Conservation (phyloP, 352 stramenopile genomes). For the Phytophthora capsici region DNA sequence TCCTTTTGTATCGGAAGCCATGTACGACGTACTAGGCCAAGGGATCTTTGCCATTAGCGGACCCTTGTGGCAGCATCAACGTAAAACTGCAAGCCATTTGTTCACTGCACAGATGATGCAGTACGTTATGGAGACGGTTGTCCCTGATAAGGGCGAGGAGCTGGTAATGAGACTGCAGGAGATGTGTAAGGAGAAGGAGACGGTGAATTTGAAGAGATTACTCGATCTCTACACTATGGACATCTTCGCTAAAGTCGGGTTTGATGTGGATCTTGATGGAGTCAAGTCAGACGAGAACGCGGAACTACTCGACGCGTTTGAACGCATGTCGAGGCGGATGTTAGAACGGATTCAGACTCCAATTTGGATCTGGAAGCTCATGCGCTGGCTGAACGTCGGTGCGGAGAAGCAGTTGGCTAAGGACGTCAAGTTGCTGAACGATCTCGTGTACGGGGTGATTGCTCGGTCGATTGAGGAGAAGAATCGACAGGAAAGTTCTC, state of each 20-base stretch:
- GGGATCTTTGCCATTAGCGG: conserved; percentile 84
- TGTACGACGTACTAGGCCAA: conserved; percentile 75
- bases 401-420: conserved; percentile 43
- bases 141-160: conserved; percentile 46
- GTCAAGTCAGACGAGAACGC: conserved; percentile 46
- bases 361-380: conserved; percentile 46
- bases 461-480: conserved; percentile 39
- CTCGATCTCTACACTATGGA: conserved; percentile 72
- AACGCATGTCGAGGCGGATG: conserved; percentile 40
- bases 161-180: conserved; percentile 43
- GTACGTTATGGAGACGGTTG: conserved; percentile 61
- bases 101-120: conserved; percentile 76
- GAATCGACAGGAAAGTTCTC: conserved; percentile 7
- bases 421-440: conserved; percentile 38
- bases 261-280: conserved; percentile 65
- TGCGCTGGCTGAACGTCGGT: conserved; percentile 48
- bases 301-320: conserved; percentile 45
- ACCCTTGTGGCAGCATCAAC: conserved; percentile 72
- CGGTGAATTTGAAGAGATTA: conserved; percentile 56
- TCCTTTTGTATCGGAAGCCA: conserved; percentile 35
- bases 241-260: conserved; percentile 77
- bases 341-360: conserved; percentile 48
- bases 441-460: conserved; percentile 47
- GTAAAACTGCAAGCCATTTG: conserved; percentile 91
- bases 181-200: conserved; percentile 19